Base-by-base conservation (phyloP, 129 eudicot species). In the Gnaphalium uliginosum region DNA sequence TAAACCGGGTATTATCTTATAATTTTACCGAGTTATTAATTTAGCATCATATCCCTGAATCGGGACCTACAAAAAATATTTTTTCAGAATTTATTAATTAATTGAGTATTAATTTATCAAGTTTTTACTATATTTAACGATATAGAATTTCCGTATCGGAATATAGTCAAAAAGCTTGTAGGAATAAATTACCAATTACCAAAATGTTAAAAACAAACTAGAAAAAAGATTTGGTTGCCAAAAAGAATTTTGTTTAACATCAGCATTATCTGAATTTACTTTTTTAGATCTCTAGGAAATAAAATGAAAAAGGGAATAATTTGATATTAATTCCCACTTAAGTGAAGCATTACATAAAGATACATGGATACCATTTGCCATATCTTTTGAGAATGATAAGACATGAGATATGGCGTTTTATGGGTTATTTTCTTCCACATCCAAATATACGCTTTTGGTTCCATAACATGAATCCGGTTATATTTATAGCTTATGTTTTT, bases 201-300 rank as follows among this genome's bases (percentile, higher is more conserved):
- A n/a, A 25, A 58, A 58, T 58, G 13, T 11, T 29, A 29, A 11
- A 14, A 14, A 61, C 8, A 61, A 14, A 14, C 0, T 26, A 7
- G 21, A 7, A 62, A 26, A 62, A 27, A 4, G 8, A 15, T 18
- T 18, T 56, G 4, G n/a, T 63, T 26, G 18, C 51, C 26, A 21
- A 33, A 33, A 5, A 6, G 37, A 5, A 33, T 33, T 46, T 22
- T n/a, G n/a, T n/a, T n/a, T 24, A 18, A 29, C 58, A 50, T 18
- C 53, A 71, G 29, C 75, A 75, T 46, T 35, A 75, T 75, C 32
- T 37, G n/a, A 37, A 48, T 75, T 75, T 71, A 29, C 24, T 75
- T 21, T 48, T 11, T 46, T 18, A 19, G 71, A 75, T 33, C 6
- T 37, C 21, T 59, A 13, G 27, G 25, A 25, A 57, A 35, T 58